Conservation (phyloP, 2,329 filamentous ascomycete genomes). For the Diaporthe caulivora region DNA sequence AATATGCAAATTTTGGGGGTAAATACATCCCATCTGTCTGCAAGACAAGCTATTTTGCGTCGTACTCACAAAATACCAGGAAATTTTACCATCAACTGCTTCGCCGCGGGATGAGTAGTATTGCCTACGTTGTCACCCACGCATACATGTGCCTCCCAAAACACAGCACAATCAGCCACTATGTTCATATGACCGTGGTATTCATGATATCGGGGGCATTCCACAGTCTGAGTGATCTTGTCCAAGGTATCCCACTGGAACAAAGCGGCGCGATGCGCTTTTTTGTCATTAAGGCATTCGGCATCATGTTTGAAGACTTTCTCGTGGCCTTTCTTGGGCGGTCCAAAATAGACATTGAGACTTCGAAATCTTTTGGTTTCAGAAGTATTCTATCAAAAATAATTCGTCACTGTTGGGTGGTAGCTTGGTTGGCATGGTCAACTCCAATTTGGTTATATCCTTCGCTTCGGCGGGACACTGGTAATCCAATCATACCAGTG, state of each 20-base stretch:
- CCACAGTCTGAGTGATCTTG: background rate
- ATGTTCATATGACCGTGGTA: background rate
- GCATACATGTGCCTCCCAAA: background rate
- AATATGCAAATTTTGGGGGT: background rate
- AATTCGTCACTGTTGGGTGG: background rate
- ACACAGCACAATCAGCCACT: background rate
- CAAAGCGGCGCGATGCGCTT: background rate
- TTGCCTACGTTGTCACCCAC: background rate
- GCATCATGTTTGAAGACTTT: background rate
- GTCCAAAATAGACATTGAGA: too few species aligned
- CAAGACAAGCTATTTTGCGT: too few species aligned
- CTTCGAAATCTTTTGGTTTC: background rate
- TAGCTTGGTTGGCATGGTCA: background rate
- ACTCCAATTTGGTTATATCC: background rate
- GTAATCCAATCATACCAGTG: background rate
- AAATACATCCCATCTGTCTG: background rate
- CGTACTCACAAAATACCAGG: background rate
- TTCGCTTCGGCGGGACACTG: background rate
- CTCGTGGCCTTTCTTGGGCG: too few species aligned
- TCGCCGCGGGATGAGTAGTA: background rate
- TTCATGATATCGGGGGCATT: background rate
- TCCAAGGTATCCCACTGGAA: background rate
- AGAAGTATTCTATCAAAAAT: too few species aligned
- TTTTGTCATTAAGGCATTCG: background rate
- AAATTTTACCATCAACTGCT: background rate